phyloP scores from a whole-genome alignment of 2,329 filamentous ascomycete species.

The Stemphylium lycopersici region DNA sequence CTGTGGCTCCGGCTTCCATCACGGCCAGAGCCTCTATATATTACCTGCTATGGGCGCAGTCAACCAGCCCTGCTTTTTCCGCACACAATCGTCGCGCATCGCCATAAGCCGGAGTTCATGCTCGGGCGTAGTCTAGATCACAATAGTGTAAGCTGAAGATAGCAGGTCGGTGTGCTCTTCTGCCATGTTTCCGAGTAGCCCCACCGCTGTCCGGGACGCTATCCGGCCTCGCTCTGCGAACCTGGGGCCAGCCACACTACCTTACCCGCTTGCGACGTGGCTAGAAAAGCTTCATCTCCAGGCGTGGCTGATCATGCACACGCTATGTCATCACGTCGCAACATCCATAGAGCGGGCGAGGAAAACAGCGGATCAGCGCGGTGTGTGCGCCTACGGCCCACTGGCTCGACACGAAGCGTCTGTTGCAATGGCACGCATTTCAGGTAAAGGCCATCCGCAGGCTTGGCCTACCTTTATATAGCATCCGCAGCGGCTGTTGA shows the following conservation, averaged over 20 bases:
- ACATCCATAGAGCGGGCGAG: not conserved
- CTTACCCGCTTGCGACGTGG: constrained; percentile 12
- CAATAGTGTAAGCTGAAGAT: constrained; percentile 4
- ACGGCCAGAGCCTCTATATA: not conserved
- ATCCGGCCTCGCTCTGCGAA: constrained; percentile 15
- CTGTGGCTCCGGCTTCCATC: too few species aligned
- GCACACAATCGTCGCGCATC: constrained; percentile 8
- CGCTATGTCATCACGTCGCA: constrained; percentile 3
- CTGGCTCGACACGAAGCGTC: constrained; percentile 1
- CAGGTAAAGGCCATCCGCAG: constrained; percentile 13
- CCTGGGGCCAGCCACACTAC: constrained; percentile 15
- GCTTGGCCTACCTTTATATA: constrained; percentile 39
- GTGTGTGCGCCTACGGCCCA: not conserved
- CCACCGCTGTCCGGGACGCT: constrained; percentile 19
- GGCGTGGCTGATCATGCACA: constrained; percentile 14
- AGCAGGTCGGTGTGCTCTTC: constrained; percentile 8
- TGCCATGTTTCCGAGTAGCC: constrained; percentile 14
- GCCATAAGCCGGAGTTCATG: not conserved
- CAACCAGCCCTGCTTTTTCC: constrained; percentile 8
- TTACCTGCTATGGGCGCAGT: not conserved
- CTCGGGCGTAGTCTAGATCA: not conserved
- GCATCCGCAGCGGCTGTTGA: constrained; percentile 29
- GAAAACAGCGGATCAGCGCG: not conserved
- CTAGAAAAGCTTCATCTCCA: constrained; percentile 15
- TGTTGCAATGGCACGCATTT: constrained; percentile 9